These are phyloP conservation scores for Danielia oregonensis DNA, from an alignment of 805 yeast species.

Conservation along the genomic window DNA sequence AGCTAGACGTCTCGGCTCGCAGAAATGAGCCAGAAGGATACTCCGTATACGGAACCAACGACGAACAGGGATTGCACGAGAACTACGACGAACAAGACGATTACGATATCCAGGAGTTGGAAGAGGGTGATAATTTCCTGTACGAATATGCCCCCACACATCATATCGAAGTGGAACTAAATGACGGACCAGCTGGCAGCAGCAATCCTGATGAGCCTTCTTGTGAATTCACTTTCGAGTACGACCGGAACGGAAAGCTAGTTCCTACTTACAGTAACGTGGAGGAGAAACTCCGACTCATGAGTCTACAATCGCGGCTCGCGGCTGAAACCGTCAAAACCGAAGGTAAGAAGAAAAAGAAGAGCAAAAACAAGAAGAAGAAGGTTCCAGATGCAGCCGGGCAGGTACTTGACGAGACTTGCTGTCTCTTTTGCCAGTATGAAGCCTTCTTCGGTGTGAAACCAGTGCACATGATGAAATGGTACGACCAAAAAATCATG, in stretches of 20 bases:
- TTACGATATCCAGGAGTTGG: conserved; percentile 36
- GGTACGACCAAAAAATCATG: conserved; percentile 39
- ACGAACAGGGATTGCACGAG: conserved; percentile 38
- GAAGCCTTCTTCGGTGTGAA: conserved; percentile 48
- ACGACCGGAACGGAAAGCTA: conserved; percentile 37
- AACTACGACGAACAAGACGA: conserved; percentile 28
- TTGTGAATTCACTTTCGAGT: conserved; percentile 44
- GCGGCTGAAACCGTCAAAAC: conserved; percentile 3
- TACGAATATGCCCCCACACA: conserved; percentile 32
- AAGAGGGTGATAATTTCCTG: conserved; percentile 24
- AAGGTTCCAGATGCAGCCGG: conserved; percentile 6
- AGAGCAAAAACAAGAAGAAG: conserved; percentile 8
- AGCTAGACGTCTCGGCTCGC: neutral
- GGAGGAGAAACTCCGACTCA: conserved; percentile 35
- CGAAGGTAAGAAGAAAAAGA: conserved; percentile 11
- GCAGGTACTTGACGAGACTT: conserved; percentile 6
- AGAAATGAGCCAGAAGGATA: conserved; percentile 3
- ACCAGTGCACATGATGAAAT: conserved; percentile 48
- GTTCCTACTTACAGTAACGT: conserved; percentile 38
- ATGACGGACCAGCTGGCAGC: conserved; percentile 30
- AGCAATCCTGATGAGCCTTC: conserved; percentile 35
- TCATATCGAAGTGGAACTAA: conserved; percentile 41
- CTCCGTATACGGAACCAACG: conserved; percentile 30
- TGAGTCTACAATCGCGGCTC: conserved; percentile 23
- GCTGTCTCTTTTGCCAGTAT: conserved; percentile 52